These are phyloP conservation scores for Alternaria angustiovoidea DNA, from an alignment of 2,329 filamentous ascomycete species.

Conservation along the genomic window DNA sequence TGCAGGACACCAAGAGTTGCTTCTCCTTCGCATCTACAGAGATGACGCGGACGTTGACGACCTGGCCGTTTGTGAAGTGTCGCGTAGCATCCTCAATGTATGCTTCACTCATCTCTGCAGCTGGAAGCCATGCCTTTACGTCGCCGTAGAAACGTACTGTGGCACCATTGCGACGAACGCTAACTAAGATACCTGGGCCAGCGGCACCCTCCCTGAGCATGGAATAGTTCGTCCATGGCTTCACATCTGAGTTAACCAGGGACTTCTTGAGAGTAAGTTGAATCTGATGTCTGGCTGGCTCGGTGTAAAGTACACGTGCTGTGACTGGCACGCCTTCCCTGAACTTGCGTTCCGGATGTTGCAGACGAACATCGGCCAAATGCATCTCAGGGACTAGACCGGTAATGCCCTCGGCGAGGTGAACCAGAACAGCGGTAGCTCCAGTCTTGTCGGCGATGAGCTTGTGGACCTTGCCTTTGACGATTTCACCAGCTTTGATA, in stretches of 20 bases:
- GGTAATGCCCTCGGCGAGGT: slow-evolving; percentile 83
- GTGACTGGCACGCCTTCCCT: slow-evolving; percentile 85
- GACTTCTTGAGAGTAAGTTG: slow-evolving; percentile 94
- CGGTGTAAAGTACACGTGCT: slow-evolving; percentile 81
- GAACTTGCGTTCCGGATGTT: slow-evolving; percentile 97
- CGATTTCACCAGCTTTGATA: slow-evolving; percentile 78
- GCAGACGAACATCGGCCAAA: slow-evolving; percentile 83
- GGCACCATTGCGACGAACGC: slow-evolving; percentile 78
- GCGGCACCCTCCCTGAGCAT: slow-evolving; percentile 77
- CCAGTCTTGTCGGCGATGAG: slow-evolving; percentile 81
- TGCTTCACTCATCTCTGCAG: slow-evolving; percentile 97
- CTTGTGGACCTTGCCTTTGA: slow-evolving; percentile 85
- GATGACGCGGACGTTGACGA: slow-evolving; percentile 88
- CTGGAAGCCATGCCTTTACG: slow-evolving; percentile 85
- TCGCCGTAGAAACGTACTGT: slow-evolving; percentile 91
- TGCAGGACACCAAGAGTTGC: slow-evolving; percentile 89
- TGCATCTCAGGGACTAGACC: slow-evolving; percentile 91
- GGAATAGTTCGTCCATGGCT: slow-evolving; percentile 80
- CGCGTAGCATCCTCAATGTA: slow-evolving; percentile 88
- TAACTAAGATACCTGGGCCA: slow-evolving; percentile 86
- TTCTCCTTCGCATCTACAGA: slow-evolving; percentile 75
- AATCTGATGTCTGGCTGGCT: slow-evolving; percentile 78
- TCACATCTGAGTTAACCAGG: slow-evolving; percentile 84
- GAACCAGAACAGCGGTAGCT: slow-evolving; percentile 80
- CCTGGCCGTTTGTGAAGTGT: slow-evolving; percentile 90